A percentile compares a stretch with the other conserved stretches of the same genome.
Evolutionary conservation across 2,329 filamentous ascomycete species (phyloP).

Genomic region (Beauveria sp.): DNA sequence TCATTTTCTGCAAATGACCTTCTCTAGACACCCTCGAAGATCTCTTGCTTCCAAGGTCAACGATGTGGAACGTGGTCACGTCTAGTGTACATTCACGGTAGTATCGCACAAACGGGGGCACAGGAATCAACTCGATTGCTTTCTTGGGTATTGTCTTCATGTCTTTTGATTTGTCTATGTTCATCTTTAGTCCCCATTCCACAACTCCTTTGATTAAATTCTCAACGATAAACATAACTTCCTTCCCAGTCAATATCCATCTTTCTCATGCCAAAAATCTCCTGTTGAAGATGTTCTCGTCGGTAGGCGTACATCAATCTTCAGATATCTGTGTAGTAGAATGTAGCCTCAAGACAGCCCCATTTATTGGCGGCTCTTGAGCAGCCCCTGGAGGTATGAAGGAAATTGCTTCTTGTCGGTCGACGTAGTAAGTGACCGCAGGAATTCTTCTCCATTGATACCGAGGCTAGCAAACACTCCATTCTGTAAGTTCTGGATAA

Average conservation of each 20-base stretch:
- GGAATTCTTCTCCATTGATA: conserved; percentile 52
- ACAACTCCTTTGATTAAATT: conserved; percentile 9
- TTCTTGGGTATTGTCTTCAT: conserved; percentile 3
- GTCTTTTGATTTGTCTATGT: conserved; percentile 7
- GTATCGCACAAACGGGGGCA: neutral
- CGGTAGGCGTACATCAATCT: neutral
- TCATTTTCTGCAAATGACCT: too few species aligned
- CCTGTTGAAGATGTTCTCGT: neutral
- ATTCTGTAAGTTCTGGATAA: conserved; percentile 60
- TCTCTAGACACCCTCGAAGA: neutral
- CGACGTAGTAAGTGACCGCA: conserved; percentile 50
- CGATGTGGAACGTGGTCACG: neutral
- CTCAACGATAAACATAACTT: neutral
- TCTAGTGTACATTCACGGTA: neutral
- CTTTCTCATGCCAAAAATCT: neutral
- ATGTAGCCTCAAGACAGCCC: neutral
- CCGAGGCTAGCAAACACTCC: conserved; percentile 59
- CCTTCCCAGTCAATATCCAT: neutral
- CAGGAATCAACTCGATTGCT: neutral
- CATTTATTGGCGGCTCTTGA: conserved; percentile 36
- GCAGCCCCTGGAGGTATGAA: conserved; percentile 53
- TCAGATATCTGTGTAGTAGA: neutral
- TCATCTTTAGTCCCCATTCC: conserved; percentile 6
- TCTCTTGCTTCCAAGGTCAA: neutral
- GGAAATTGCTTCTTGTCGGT: conserved; percentile 55